Evolutionary conservation across 2,329 filamentous ascomycete genomes (phyloP), one percentile per base, ranked within the genome.

Genomic region (Gyromitra esculenta): DNA sequence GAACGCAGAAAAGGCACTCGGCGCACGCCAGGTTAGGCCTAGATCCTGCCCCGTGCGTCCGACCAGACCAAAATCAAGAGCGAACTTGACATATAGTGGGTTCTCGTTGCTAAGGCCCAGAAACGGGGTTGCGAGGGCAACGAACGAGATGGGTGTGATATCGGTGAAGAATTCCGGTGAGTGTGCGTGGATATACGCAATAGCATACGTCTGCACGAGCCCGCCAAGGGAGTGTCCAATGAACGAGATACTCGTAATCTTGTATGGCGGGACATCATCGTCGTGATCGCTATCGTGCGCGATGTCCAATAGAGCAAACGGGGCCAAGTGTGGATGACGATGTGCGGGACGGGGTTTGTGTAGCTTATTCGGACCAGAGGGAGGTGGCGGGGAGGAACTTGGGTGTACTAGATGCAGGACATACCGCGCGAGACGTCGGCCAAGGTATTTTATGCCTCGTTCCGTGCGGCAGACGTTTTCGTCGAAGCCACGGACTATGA

Each of bases 111-210:
- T 98, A 48, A 98, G 85, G 0, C 95, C 95, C 0, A 98, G 85
- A 79, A 97, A 93, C 0, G 95, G 95, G 0, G 94, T 91, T 15
- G 95, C 94, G 80, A 98, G 85, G 37, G 92, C 88, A 79, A 98
- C 91, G 82, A 98, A 98, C 82, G 97, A 97, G 82, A 97, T 86
- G 0, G 95, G 95, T 79, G 90, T 88, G 81, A 97, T 97, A 4
- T 90, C 85, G 64, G 94, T 88, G 81, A 98, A 98, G 83, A 98
- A 98, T 8, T 91, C 86, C 0, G 95, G 95, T 0, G 93, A 97
- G 83, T 98, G 94, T 82, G 97, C 97, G 81, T 97, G 92, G 59
- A 98, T 97, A 82, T 98, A 98, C 7, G 94, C 95, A 74, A 98
- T 91, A 1, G 95, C 95, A 82, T 98, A 98, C 0, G 92, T 97